A percentile compares a stretch with the other conserved stretches of the same genome.
Evolutionary conservation across 192 early-diverging fungal genomes (phyloP).

Genomic region (Podila epicladia): DNA sequence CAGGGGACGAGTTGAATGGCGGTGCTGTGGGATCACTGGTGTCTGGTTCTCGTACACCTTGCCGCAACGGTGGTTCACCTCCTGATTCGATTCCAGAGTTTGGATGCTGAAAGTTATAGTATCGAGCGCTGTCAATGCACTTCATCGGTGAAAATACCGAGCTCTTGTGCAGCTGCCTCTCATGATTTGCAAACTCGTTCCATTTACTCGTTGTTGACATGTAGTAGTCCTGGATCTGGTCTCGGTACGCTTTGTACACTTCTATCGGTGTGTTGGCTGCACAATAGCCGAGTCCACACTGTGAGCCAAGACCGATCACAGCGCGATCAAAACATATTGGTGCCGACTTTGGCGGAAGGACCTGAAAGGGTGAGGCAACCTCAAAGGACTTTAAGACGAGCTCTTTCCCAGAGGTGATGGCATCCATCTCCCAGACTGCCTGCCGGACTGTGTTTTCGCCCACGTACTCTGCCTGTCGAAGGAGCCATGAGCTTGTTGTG

Average conservation of each 20-base stretch:
- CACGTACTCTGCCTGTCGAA: conserved; percentile 21
- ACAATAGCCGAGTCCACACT: conserved; percentile 42
- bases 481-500: conserved; percentile 14
- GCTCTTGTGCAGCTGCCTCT: neutral
- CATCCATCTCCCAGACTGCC: conserved; percentile 17
- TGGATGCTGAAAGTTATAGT: neutral
- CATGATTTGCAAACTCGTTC: neutral
- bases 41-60: neutral
- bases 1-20: neutral
- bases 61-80: neutral
- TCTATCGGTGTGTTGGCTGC: neutral
- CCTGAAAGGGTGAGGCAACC: conserved; percentile 10
- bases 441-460: conserved; percentile 11
- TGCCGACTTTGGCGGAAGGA: neutral
- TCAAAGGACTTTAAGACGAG: conserved; percentile 17
- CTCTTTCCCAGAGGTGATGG: conserved; percentile 9
- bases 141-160: neutral
- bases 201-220: neutral
- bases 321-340: conserved; percentile 47
- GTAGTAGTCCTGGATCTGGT: neutral
- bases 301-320: conserved; percentile 28
- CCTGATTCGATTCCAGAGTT: neutral
- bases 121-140: neutral
- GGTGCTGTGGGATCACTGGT: neutral
- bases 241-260: neutral